A percentile compares a stretch with the other conserved stretches of the same genome.
These are phyloP conservation scores for Macadamia integrifolia DNA, from an alignment of 164 flowering plant species.

Conservation along the genomic window DNA sequence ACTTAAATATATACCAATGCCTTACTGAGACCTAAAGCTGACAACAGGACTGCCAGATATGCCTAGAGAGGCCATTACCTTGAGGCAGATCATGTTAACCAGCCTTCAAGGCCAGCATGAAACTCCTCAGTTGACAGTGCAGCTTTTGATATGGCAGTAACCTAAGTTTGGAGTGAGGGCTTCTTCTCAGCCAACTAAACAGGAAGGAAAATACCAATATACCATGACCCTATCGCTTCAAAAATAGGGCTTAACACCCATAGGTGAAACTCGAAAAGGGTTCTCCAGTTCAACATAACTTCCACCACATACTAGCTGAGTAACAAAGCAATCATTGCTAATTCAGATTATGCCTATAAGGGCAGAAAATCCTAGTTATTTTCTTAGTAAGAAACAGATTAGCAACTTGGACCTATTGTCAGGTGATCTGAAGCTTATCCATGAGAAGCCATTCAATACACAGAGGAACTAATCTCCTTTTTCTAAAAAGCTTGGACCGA, in stretches of 20 bases:
- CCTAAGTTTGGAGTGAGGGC: slow-evolving; percentile 7
- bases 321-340: neutral
- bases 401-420: slow-evolving; percentile 5
- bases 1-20: neutral
- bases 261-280: neutral
- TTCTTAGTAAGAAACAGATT: neutral
- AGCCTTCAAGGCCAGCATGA: slow-evolving; percentile 20
- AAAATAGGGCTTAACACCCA: slow-evolving; percentile 6
- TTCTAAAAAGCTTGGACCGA: slow-evolving; percentile 2
- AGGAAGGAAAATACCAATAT: neutral
- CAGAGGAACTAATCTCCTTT: slow-evolving; percentile 4
- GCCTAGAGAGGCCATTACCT: slow-evolving; percentile 25
- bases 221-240: slow-evolving; percentile 5
- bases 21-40: slow-evolving; percentile 20
- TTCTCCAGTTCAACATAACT: slow-evolving; percentile 3
- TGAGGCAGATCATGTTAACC: slow-evolving; percentile 25
- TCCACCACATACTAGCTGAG: slow-evolving; percentile 4
- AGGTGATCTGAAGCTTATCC: slow-evolving; percentile 4
- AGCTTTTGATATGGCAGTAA: slow-evolving; percentile 11
- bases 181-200: slow-evolving; percentile 15
- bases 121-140: slow-evolving; percentile 16
- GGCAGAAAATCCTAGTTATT: neutral
- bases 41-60: slow-evolving; percentile 25
- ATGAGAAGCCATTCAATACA: neutral
- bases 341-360: slow-evolving; percentile 5